Conservation (phyloP, 345 rosid species). For the Noccaea bulbosa region DNA sequence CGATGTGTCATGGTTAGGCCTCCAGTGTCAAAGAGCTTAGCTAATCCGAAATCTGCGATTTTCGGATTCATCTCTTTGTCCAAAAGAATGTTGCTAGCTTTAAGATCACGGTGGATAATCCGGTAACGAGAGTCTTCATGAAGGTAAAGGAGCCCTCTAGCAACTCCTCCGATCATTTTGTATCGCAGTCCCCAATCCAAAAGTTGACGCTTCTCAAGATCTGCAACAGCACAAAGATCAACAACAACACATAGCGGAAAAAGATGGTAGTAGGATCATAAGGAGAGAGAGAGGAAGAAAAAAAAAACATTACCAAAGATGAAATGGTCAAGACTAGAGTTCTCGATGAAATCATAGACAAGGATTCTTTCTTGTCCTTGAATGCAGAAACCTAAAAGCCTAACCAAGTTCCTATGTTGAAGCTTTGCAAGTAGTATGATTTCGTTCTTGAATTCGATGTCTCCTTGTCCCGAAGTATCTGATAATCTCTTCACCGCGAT, state of each 20-base stretch:
- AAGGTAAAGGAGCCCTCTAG: constrained; percentile 46
- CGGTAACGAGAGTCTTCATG: constrained; percentile 57
- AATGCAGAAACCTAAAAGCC: constrained; percentile 50
- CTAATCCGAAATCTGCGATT: constrained; percentile 67
- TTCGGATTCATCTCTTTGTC: constrained; percentile 59
- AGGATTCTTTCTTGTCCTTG: constrained; percentile 52
- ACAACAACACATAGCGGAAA: not conserved
- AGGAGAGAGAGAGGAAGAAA: not conserved
- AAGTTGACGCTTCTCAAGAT: constrained; percentile 32
- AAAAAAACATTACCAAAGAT: constrained; percentile 40
- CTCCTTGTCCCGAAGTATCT: constrained; percentile 49
- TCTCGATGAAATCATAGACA: constrained; percentile 52
- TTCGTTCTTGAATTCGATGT: constrained; percentile 55
- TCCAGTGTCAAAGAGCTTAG: constrained; percentile 47
- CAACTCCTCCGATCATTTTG: constrained; percentile 44
- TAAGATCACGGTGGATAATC: constrained; percentile 62
- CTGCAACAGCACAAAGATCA: constrained; percentile 11
- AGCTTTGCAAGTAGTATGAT: constrained; percentile 52
- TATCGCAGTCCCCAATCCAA: constrained; percentile 40
- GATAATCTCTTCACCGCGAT: constrained; percentile 60
- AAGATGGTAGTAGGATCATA: not conserved
- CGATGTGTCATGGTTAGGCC: constrained; percentile 42
- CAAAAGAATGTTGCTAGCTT: constrained; percentile 59
- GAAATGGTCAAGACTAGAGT: constrained; percentile 50
- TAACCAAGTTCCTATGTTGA: constrained; percentile 57